Evolutionary conservation across 176 grass and related monocot species (phyloP).

Genomic region (Panicum miliaceum): DNA sequence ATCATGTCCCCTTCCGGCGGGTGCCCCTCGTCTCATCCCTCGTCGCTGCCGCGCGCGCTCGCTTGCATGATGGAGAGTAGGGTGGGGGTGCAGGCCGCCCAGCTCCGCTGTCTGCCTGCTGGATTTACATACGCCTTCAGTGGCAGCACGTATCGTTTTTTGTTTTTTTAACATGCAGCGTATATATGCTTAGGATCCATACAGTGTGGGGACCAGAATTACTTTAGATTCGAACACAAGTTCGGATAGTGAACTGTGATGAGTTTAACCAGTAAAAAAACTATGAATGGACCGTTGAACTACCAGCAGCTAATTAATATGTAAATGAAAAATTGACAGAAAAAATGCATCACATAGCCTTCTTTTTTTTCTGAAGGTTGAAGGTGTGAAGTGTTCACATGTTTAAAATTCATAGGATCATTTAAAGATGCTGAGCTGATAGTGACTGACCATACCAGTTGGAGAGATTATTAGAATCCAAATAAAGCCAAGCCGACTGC

Average conservation of each 20-base stretch:
- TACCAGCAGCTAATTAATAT: neutral
- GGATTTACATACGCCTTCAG: neutral
- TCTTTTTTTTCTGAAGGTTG: too few relatives aligned
- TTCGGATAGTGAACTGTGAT: neutral
- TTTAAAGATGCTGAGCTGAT: neutral
- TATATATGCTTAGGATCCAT: neutral
- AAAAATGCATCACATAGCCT: too few relatives aligned
- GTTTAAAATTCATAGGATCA: too few relatives aligned
- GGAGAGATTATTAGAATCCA: neutral
- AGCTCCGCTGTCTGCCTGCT: neutral
- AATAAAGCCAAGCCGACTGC: neutral
- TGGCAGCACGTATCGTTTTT: neutral
- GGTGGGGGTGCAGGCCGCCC: neutral
- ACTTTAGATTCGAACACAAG: neutral
- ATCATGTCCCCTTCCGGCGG: constrained; percentile 31
- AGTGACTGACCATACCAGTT: neutral
- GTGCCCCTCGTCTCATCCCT: constrained; percentile 4
- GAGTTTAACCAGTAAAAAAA: neutral
- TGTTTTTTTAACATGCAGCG: neutral
- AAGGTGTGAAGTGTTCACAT: too few relatives aligned
- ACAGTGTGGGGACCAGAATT: neutral
- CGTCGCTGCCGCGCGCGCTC: neutral
- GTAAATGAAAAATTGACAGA: neutral
- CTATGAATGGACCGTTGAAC: neutral
- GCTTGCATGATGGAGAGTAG: neutral